Percentiles rank a stretch among this genome's conserved stretches.
Evolutionary conservation across 352 stramenopile species (phyloP).

Genomic region (Phytophthora pistaciae): DNA sequence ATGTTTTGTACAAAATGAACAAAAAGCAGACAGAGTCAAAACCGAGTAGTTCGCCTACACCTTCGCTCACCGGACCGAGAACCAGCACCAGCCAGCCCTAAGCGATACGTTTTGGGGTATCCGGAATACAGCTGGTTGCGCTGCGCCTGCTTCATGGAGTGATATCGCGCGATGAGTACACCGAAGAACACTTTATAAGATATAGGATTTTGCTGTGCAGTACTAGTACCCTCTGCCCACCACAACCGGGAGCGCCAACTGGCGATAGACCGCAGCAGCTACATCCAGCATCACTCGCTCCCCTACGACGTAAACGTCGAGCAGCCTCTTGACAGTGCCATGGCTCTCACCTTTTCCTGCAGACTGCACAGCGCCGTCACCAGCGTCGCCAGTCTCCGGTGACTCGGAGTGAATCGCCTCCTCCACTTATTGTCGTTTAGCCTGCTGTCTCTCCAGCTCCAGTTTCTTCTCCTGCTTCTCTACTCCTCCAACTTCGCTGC

Average conservation of each 20-base stretch:
- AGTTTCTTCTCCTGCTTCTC: background rate
- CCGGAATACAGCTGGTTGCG: constrained; percentile 40
- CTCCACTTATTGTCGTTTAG: background rate
- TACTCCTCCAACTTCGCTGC: background rate
- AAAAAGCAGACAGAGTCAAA: no score
- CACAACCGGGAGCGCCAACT: constrained; percentile 39
- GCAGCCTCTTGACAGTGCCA: constrained; percentile 15
- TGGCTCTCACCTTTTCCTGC: background rate
- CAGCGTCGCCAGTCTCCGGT: background rate
- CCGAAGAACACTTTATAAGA: no score
- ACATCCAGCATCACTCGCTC: constrained; percentile 13
- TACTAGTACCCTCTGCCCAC: background rate
- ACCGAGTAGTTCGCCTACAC: no score
- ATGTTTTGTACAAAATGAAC: no score
- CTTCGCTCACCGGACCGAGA: no score
- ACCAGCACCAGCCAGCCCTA: no score
- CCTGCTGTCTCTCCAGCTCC: background rate
- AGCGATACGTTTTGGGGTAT: constrained; percentile 38
- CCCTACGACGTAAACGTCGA: constrained; percentile 22
- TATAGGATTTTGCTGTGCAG: background rate
- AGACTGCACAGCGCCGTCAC: background rate
- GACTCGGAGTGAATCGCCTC: background rate
- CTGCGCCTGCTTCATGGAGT: constrained; percentile 19
- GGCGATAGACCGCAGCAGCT: constrained; percentile 17
- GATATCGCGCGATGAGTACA: constrained; percentile 32